phyloP scores from a whole-genome alignment of 139 green algal species.

The Desmodesmus armatus region DNA sequence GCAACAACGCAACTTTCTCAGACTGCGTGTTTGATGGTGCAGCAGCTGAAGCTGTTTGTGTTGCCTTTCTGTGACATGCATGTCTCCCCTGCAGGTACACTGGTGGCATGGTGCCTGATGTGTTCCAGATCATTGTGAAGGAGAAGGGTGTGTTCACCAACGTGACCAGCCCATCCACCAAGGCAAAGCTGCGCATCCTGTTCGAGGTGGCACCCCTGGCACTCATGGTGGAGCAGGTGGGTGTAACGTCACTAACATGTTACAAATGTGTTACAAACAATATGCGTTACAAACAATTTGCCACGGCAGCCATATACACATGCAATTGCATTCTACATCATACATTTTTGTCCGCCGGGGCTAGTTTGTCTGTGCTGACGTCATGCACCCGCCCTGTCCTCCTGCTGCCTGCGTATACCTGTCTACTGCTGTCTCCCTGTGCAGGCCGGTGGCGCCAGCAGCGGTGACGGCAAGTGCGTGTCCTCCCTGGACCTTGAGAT shows the following conservation, averaged over 20 bases:
- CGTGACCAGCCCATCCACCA: slow-evolving; percentile 93
- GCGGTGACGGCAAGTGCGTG: slow-evolving; percentile 80
- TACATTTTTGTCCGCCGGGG: no score
- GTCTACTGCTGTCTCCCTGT: no score
- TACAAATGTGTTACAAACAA: no score
- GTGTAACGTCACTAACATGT: no score
- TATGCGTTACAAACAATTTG: no score
- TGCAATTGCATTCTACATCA: neutral
- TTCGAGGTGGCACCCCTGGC: slow-evolving; percentile 91
- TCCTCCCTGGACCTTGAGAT: slow-evolving; percentile 88
- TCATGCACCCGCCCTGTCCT: no score
- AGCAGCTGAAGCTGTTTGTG: no score
- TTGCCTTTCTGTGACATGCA: neutral
- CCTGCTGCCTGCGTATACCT: neutral
- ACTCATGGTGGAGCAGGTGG: slow-evolving; percentile 83
- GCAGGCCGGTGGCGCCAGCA: slow-evolving; percentile 87
- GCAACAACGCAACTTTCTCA: no score
- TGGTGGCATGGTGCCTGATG: slow-evolving; percentile 95
- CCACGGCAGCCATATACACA: no score
- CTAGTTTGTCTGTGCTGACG: no score
- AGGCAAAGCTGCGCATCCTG: slow-evolving; percentile 96
- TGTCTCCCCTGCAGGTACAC: slow-evolving; percentile 76
- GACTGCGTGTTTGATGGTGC: no score
- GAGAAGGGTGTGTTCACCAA: slow-evolving; percentile 97
- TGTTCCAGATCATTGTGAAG: slow-evolving; percentile 98